Evolutionary conservation across 257 asterid species (phyloP).

Genomic region (Jasminum sambac): DNA sequence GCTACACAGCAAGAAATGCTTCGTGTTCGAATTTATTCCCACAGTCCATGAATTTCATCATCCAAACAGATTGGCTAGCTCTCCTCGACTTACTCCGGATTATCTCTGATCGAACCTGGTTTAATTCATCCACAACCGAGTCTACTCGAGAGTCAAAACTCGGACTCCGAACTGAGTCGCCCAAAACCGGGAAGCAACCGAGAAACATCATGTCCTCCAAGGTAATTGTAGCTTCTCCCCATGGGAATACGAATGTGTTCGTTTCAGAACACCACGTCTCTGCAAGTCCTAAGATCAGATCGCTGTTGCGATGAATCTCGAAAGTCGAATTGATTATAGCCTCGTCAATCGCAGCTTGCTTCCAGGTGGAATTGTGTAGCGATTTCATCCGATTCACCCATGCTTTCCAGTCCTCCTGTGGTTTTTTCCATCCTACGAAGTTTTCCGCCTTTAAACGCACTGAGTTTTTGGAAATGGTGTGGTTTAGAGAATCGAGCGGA

Average conservation of each 20-base stretch:
- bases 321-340: background rate
- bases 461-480: background rate
- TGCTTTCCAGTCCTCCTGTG: background rate
- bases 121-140: background rate
- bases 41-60: conserved; percentile 15
- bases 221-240: conserved; percentile 27
- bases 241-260: conserved; percentile 17
- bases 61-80: conserved; percentile 12
- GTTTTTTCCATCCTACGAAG: background rate
- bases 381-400: conserved; percentile 12
- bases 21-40: conserved; percentile 26
- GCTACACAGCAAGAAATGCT: conserved; percentile 33
- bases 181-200: conserved; percentile 18
- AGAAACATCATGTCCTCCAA: conserved; percentile 18
- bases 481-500: background rate
- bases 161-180: background rate
- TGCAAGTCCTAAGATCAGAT: conserved; percentile 13
- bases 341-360: conserved; percentile 14
- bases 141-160: background rate
- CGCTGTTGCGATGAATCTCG: background rate
- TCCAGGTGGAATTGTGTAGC: conserved; percentile 6
- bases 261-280: conserved; percentile 22
- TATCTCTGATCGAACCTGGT: background rate
- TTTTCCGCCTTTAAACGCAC: background rate
- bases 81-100: background rate